These are phyloP conservation scores for Fragaria iinumae DNA, from an alignment of 306 rosid genomes.

Conservation along the genomic window DNA sequence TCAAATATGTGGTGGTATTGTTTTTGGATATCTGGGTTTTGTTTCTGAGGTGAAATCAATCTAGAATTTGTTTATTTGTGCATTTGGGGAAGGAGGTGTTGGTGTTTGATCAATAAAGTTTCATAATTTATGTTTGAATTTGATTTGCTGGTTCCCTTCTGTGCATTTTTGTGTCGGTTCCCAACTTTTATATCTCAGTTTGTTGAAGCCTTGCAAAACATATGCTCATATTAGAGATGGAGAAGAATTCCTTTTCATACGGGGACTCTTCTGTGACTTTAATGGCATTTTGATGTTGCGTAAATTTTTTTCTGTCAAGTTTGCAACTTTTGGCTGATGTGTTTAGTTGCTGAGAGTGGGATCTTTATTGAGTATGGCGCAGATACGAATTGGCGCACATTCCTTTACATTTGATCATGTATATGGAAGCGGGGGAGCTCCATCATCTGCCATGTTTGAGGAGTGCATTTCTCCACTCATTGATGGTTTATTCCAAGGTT, in stretches of 20 bases:
- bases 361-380: conserved; percentile 32
- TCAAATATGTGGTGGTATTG: conserved; percentile 1
- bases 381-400: conserved; percentile 79
- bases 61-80: neutral
- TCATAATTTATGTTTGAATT: neutral
- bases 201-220: neutral
- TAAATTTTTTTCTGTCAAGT: conserved; percentile 2
- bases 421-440: conserved; percentile 63
- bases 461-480: conserved; percentile 77
- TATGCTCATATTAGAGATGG: neutral
- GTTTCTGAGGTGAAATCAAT: neutral
- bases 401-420: conserved; percentile 82
- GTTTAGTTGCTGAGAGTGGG: conserved; percentile 22
- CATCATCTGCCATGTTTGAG: conserved; percentile 61
- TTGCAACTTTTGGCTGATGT: conserved; percentile 17
- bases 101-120: neutral
- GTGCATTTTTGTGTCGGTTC: neutral
- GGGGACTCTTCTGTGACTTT: neutral
- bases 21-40: conserved; percentile 10
- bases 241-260: too few relatives aligned
- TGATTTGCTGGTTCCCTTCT: neutral
- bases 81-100: neutral
- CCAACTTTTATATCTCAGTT: neutral
- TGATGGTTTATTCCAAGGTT: conserved; percentile 80
- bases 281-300: neutral